Evolutionary conservation across 2,329 filamentous ascomycete genomes (phyloP).

Genomic region (Remersonia thermophila): DNA sequence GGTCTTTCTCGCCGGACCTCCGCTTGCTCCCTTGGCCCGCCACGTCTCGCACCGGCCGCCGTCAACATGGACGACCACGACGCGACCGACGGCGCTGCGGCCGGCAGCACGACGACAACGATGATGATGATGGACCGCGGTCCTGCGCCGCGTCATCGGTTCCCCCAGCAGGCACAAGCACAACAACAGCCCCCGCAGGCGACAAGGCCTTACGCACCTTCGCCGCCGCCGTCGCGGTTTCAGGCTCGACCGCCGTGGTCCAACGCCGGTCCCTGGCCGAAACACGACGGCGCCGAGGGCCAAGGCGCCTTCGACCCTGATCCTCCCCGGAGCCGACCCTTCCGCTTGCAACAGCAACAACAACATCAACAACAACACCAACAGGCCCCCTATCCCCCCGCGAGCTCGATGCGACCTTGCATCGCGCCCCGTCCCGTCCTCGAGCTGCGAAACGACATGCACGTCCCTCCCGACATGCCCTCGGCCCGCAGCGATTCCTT

Average conservation of each 20-base stretch:
- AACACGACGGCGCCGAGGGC: constrained; percentile 17
- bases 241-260: constrained; percentile 13
- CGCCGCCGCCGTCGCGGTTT: constrained; percentile 3
- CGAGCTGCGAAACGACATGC: constrained; percentile 9
- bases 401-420: constrained; percentile 6
- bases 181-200: constrained; percentile 13
- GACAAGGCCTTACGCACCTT: constrained; percentile 9
- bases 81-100: constrained; percentile 9
- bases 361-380: no score
- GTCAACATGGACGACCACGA: constrained; percentile 6
- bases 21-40: constrained; percentile 8
- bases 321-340: constrained; percentile 7
- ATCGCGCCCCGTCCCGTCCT: constrained; percentile 10
- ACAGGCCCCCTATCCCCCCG: no score
- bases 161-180: constrained; percentile 1
- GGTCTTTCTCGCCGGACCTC: constrained; percentile 9
- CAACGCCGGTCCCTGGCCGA: constrained; percentile 18
- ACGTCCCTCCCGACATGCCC: constrained; percentile 12
- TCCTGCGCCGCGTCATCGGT: neutral
- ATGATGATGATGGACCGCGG: constrained; percentile 13
- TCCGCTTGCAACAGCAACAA: constrained; percentile 13
- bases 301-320: constrained; percentile 14
- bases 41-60: constrained; percentile 8
- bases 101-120: no score
- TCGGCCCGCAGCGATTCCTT: constrained; percentile 37